Conservation (phyloP, 2,329 filamentous ascomycete genomes). For the Chalaropsis ovoidea region DNA sequence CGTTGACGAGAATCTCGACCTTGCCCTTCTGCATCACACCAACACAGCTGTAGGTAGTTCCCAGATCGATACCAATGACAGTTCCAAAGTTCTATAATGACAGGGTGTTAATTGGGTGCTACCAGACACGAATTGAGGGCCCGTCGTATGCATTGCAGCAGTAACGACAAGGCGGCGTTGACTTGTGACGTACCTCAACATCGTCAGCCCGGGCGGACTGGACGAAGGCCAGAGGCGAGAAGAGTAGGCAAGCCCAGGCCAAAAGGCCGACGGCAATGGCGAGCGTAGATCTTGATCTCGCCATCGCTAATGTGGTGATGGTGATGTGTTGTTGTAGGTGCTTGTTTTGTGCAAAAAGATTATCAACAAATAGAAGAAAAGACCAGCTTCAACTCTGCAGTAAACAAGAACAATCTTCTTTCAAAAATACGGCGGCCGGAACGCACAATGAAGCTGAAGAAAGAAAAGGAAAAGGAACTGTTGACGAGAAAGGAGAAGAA, state of each 20-base stretch:
- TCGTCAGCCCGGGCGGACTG: slow-evolving; percentile 65
- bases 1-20: slow-evolving; percentile 91
- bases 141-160: not conserved
- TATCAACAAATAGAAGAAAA: slow-evolving; percentile 24
- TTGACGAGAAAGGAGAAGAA: slow-evolving; percentile 26
- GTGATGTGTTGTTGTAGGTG: slow-evolving; percentile 1
- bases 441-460: slow-evolving; percentile 24
- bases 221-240: slow-evolving; percentile 78
- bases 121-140: not conserved
- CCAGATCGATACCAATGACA: slow-evolving; percentile 89
- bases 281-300: slow-evolving; percentile 56
- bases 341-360: slow-evolving; percentile 19
- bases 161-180: not conserved
- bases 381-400: slow-evolving; percentile 26
- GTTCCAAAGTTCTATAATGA: slow-evolving; percentile 56
- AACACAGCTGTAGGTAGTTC: slow-evolving; percentile 81
- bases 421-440: slow-evolving; percentile 17
- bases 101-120: not conserved
- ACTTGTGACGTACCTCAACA: slow-evolving; percentile 39
- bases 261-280: slow-evolving; percentile 76
- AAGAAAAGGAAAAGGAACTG: slow-evolving; percentile 27
- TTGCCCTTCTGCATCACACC: slow-evolving; percentile 94
- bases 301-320: slow-evolving; percentile 35
- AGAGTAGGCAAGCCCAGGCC: slow-evolving; percentile 83
- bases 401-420: slow-evolving; percentile 6